Conservation (phyloP, 2,329 filamentous ascomycete genomes). For the Colletotrichum zoysiae region DNA sequence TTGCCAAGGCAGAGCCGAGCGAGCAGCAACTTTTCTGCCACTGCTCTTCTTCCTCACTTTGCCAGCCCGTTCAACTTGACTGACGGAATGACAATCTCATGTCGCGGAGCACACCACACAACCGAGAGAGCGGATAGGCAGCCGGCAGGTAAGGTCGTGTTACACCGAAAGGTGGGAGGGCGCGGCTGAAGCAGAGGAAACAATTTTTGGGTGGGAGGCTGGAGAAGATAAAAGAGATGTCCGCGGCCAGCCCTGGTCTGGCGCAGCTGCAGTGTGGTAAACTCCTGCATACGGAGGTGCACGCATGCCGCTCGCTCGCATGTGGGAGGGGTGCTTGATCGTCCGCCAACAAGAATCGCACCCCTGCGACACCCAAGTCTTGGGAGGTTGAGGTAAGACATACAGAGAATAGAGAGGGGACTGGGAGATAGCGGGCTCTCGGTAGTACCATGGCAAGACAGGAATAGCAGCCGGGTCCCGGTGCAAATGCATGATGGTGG, state of each 20-base stretch:
- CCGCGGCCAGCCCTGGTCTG: conserved; percentile 33
- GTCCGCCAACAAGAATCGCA: conserved; percentile 24
- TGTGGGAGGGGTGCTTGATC: conserved; percentile 38
- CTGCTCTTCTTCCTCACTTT: conserved; percentile 26
- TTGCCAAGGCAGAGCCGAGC: not conserved
- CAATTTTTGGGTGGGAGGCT: conserved; percentile 34
- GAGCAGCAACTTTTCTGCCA: conserved; percentile 21
- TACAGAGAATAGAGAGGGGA: conserved; percentile 3
- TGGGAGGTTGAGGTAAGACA: conserved; percentile 19
- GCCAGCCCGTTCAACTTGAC: conserved; percentile 29
- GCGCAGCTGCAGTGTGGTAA: conserved; percentile 40
- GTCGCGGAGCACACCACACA: conserved; percentile 29
- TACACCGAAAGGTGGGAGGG: conserved; percentile 27
- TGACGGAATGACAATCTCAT: conserved; percentile 28
- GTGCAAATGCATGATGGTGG: conserved; percentile 28
- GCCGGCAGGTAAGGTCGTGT: conserved; percentile 40
- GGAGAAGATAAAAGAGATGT: conserved; percentile 40
- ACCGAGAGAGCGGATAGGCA: conserved; percentile 22
- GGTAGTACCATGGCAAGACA: conserved; percentile 31
- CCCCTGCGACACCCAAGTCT: conserved; percentile 29
- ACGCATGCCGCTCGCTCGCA: conserved; percentile 21
- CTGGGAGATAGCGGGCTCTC: conserved; percentile 7
- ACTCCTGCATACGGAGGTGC: conserved; percentile 40
- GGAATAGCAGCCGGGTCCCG: conserved; percentile 31
- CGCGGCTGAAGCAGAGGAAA: conserved; percentile 38